phyloP scores from a whole-genome alignment of 2,329 filamentous ascomycete species.

The Aspergillus texensis region DNA sequence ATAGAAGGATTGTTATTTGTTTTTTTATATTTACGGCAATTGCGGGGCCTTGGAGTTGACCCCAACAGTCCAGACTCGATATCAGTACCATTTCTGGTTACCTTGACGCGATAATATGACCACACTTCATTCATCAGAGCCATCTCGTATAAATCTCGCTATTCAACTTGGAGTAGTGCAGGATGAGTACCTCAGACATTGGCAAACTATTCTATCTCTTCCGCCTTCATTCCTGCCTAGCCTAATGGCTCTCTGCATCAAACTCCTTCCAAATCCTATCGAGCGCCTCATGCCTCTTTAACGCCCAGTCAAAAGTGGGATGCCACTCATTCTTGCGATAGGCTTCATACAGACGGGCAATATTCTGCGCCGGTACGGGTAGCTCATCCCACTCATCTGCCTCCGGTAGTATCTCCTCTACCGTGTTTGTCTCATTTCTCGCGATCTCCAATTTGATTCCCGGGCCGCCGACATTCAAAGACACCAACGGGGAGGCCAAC shows the following conservation, averaged over 20 bases:
- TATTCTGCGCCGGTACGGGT: slow-evolving; percentile 49
- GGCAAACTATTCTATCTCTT: not conserved
- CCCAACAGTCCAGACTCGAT: not conserved
- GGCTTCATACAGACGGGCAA: slow-evolving; percentile 60
- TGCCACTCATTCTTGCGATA: slow-evolving; percentile 48
- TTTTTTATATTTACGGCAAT: not conserved
- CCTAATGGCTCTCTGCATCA: not conserved
- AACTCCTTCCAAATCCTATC: slow-evolving; percentile 32
- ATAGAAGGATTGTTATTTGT: not conserved
- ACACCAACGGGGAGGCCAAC: slow-evolving; percentile 36
- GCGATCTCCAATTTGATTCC: slow-evolving; percentile 55
- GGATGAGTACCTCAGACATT: not conserved
- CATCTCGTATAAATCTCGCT: not conserved
- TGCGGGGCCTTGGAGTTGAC: not conserved
- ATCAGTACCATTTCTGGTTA: not conserved
- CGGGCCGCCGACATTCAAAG: slow-evolving; percentile 40
- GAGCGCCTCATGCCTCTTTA: slow-evolving; percentile 53
- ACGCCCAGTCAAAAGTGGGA: slow-evolving; percentile 49
- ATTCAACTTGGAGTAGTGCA: too few species aligned
- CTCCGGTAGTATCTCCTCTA: slow-evolving; percentile 42
- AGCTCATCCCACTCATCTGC: slow-evolving; percentile 53
- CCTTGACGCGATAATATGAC: not conserved
- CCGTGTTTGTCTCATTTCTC: slow-evolving; percentile 50
- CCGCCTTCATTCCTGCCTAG: not conserved
- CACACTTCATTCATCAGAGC: not conserved